A percentile compares a stretch with the other conserved stretches of the same genome.
Evolutionary conservation across 75 land plant species (phyloP).

Genomic region (Pinus albicaulis): DNA sequence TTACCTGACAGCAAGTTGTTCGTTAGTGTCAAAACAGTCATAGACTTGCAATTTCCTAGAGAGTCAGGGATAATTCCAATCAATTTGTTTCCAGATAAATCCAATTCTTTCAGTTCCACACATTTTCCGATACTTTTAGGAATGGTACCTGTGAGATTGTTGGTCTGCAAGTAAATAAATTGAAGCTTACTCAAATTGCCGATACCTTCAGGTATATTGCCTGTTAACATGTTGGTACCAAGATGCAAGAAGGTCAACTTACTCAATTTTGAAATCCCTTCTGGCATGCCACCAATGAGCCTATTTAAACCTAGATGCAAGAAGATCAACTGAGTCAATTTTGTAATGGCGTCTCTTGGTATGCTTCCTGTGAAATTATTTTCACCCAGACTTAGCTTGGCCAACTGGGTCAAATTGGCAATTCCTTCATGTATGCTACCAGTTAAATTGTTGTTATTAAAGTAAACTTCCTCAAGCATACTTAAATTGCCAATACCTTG

Average conservation of each 20-base stretch:
- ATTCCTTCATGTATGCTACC: neutral
- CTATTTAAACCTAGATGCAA: constrained; percentile 6
- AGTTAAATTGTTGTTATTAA: neutral
- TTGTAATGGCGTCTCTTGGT: neutral
- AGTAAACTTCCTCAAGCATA: neutral
- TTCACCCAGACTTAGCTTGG: neutral
- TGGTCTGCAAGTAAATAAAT: constrained; percentile 12
- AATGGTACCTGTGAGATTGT: constrained; percentile 29
- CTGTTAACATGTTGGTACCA: constrained; percentile 27
- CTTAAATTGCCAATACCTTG: neutral
- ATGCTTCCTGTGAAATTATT: neutral
- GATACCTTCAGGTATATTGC: constrained; percentile 39
- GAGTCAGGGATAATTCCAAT: too few relatives aligned
- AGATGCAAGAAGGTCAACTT: constrained; percentile 13
- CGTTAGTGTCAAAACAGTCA: too few relatives aligned
- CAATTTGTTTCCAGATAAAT: too few relatives aligned
- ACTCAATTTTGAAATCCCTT: constrained; percentile 22
- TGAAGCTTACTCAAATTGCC: constrained; percentile 23
- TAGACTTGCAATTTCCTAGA: too few relatives aligned
- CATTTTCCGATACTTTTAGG: constrained; percentile 13
- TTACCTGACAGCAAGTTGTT: too few relatives aligned
- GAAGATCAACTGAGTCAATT: neutral
- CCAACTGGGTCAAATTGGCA: neutral
- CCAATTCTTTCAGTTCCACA: too few relatives aligned
- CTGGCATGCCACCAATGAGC: constrained; percentile 26